Evolutionary conservation across 1,284 basidiomycete genomes (phyloP).

Genomic region (Pseudozyma hubeiensis): DNA sequence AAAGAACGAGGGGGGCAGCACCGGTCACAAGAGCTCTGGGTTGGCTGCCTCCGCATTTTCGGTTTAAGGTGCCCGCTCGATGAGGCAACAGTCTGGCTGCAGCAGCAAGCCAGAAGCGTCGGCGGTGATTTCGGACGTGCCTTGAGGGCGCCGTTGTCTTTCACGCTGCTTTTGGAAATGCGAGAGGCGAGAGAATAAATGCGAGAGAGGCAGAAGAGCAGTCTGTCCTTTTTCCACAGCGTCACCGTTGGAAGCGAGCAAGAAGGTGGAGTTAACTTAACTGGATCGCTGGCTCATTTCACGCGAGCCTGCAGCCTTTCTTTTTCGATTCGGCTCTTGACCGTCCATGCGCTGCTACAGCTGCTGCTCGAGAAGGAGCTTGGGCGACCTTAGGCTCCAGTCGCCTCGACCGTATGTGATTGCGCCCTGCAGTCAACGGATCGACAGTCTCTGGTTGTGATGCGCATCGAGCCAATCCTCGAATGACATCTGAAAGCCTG

Average conservation of each 20-base stretch:
- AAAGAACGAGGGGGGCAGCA: background rate
- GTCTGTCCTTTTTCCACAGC: background rate
- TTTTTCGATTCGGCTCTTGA: background rate
- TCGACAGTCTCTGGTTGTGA: background rate
- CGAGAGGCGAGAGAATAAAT: background rate
- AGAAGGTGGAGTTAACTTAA: background rate
- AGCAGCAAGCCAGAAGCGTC: background rate
- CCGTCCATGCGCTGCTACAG: too few species aligned
- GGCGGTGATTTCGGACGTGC: conserved; percentile 18
- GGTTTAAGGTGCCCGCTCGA: background rate
- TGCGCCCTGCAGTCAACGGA: background rate
- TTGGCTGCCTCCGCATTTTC: conserved; percentile 1
- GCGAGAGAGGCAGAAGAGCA: background rate
- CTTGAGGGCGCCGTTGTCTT: conserved; percentile 12
- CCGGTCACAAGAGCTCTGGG: background rate
- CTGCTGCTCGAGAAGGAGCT: too few species aligned
- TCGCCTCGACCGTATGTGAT: conserved; percentile 1
- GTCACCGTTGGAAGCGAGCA: background rate
- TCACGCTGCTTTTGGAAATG: conserved; percentile 44
- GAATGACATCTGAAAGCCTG: background rate
- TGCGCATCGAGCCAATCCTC: background rate
- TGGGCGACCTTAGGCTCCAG: background rate
- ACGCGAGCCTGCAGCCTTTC: conserved; percentile 1
- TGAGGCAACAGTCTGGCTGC: background rate
- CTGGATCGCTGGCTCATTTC: background rate